Percentiles rank a stretch among this genome's conserved stretches.
phyloP scores from a whole-genome alignment of 2,329 filamentous ascomycete genomes.

The Diaporthe eres region DNA sequence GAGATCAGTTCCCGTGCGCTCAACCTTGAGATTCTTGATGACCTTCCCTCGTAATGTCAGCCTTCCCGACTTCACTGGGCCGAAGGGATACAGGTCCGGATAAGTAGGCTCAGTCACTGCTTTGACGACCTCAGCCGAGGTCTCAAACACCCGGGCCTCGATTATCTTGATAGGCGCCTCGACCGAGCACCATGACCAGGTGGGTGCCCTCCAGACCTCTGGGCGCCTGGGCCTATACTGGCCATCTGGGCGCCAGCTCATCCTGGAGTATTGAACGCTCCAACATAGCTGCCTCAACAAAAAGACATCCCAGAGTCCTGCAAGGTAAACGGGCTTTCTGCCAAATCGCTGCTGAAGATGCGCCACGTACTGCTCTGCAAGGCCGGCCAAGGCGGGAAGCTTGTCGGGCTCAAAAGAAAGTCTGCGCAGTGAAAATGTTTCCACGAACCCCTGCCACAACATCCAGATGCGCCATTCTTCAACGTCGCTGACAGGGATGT shows the following conservation, averaged over 20 bases:
- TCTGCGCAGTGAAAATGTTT: conserved; percentile 15
- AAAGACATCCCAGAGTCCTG: conserved; percentile 24
- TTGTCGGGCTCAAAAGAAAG: conserved; percentile 33
- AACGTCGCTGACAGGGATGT: neutral
- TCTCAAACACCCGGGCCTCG: neutral
- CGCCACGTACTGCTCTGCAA: conserved; percentile 34
- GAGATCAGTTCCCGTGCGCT: conserved; percentile 20
- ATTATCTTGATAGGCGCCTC: conserved; percentile 19
- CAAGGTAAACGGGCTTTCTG: conserved; percentile 19
- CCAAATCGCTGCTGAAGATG: neutral
- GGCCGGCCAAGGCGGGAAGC: conserved; percentile 37
- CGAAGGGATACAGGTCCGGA: neutral
- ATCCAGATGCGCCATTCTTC: conserved; percentile 20
- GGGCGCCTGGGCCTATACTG: conserved; percentile 16
- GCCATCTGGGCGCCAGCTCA: conserved; percentile 11
- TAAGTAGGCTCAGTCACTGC: conserved; percentile 8
- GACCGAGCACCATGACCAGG: conserved; percentile 20
- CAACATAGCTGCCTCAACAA: conserved; percentile 17
- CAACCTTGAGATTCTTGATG: conserved; percentile 5
- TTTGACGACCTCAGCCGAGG: conserved; percentile 3
- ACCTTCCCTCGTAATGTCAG: neutral
- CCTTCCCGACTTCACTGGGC: conserved; percentile 14
- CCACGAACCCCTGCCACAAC: conserved; percentile 20
- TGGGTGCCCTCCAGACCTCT: conserved; percentile 21
- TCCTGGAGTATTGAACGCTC: neutral